Percentiles rank a stretch among this genome's conserved stretches.
These are phyloP conservation scores for Ganoderma meredithae DNA, from an alignment of 1,284 basidiomycete genomes.

Conservation along the genomic window DNA sequence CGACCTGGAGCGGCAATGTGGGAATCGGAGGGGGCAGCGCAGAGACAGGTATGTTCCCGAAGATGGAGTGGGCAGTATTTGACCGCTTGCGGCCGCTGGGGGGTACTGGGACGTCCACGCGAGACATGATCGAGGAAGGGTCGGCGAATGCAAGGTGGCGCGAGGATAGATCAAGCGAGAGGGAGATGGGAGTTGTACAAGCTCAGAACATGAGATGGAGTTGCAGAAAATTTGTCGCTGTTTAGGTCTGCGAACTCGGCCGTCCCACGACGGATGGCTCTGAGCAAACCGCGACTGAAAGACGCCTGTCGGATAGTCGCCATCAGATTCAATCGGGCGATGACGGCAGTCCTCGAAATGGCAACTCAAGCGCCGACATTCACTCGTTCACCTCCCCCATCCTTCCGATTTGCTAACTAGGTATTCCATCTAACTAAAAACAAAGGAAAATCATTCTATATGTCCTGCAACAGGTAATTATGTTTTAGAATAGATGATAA, in stretches of 20 bases:
- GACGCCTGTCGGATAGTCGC: not conserved
- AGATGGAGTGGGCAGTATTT: conserved; percentile 73
- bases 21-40: conserved; percentile 36
- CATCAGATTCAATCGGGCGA: not conserved
- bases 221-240: too few species aligned
- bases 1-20: conserved; percentile 59
- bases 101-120: conserved; percentile 66
- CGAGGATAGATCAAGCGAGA: not conserved
- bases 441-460: too few species aligned
- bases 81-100: conserved; percentile 64
- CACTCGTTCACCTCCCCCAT: too few species aligned
- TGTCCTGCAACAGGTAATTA: too few species aligned
- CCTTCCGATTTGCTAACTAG: too few species aligned
- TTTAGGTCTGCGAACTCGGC: not conserved
- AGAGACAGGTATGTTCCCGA: conserved; percentile 43
- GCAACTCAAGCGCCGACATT: not conserved
- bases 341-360: not conserved
- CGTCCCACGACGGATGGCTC: not conserved
- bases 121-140: conserved; percentile 44
- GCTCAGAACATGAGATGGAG: too few species aligned
- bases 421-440: too few species aligned
- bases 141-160: not conserved
- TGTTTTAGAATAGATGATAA: too few species aligned
- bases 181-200: too few species aligned
- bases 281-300: not conserved